Evolutionary conservation across 2,329 filamentous ascomycete species (phyloP), one percentile per base, ranked within the genome.

Genomic region (Colletotrichum acutatum): DNA sequence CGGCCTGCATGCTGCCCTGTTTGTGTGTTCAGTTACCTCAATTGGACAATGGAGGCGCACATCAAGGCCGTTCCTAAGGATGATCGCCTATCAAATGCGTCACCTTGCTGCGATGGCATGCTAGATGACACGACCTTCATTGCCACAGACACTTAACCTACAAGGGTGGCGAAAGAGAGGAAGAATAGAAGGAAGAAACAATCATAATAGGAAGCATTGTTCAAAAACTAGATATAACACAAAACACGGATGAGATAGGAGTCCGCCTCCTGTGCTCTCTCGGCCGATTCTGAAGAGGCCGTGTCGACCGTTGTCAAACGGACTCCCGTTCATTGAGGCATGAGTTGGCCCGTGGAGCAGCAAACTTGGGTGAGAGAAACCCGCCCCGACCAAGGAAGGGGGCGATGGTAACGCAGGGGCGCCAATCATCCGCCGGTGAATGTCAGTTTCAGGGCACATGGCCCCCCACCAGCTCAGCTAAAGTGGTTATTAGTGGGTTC

Each of bases 361-460:
- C 42, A n/a, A 49, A 22, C 42, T 7, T 49, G 42, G 4, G 22
- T 49, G 3, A 9, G 19, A 11, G 42, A 30, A 42, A 42, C 37
- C 4, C 32, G 14, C 22, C 16, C 14, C 2, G 22, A 8, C 30
- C 22, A 49, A 42, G 14, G n/a, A 8, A 8, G 26, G 22, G 42
- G 42, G 32, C 32, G 12, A 34, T 12, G 32, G 11, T 22, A 53
- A 28, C 32, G 64, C 64, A 32, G 14, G 49, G 28, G 34, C 64
- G 30, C 68, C 68, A 72, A 74, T 68, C 52, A 71, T 11, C 34
- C 53, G 49, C 60, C 34, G 49, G 34, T 28, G 56, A 60, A 22
- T 66, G 63, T 68, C 53, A 74, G 63, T 74, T 72, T 72, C 59
- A 70, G 70, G 54, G 66, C 46, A 49, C 22, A 12, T 34, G 22